phyloP scores from a whole-genome alignment of 768 basidiomycete species.

The Lactarius deliciosus region DNA sequence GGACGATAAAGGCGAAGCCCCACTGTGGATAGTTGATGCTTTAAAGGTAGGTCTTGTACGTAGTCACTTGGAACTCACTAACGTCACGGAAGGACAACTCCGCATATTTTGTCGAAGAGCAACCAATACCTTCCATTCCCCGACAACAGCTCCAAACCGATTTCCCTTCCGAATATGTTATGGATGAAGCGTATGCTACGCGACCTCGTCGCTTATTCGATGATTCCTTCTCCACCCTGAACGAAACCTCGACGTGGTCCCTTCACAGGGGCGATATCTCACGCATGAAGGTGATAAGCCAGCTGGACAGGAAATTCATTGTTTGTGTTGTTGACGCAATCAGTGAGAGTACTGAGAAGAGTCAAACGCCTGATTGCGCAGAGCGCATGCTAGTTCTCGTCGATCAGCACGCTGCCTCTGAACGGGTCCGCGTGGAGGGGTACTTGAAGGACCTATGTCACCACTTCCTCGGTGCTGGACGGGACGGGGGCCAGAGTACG shows the following conservation, averaged over 20 bases:
- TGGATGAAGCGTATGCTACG: neutral
- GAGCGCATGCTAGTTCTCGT: slow-evolving; percentile 62
- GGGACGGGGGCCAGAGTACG: slow-evolving; percentile 35
- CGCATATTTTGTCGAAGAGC: slow-evolving; percentile 50
- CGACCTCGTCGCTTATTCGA: neutral
- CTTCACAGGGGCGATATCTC: slow-evolving; percentile 57
- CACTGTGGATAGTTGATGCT: slow-evolving; percentile 64
- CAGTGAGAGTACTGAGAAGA: slow-evolving; percentile 28
- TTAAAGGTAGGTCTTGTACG: slow-evolving; percentile 46
- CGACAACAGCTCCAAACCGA: slow-evolving; percentile 28
- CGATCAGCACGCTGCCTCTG: slow-evolving; percentile 99
- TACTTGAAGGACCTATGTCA: slow-evolving; percentile 74
- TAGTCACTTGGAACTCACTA: neutral
- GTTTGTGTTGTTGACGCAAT: slow-evolving; percentile 57
- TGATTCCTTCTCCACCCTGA: slow-evolving; percentile 6
- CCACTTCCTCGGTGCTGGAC: slow-evolving; percentile 50
- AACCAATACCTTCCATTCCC: slow-evolving; percentile 45
- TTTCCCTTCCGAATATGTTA: slow-evolving; percentile 8
- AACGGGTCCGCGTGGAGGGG: slow-evolving; percentile 86
- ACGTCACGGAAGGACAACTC: slow-evolving; percentile 48
- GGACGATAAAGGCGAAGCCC: slow-evolving; percentile 37
- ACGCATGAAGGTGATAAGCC: slow-evolving; percentile 63
- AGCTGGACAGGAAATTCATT: slow-evolving; percentile 91
- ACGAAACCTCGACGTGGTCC: slow-evolving; percentile 11
- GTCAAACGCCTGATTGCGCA: slow-evolving; percentile 26